Evolutionary conservation across 2,329 filamentous ascomycete species (phyloP).

Genomic region (Calonectria hawksworthii): DNA sequence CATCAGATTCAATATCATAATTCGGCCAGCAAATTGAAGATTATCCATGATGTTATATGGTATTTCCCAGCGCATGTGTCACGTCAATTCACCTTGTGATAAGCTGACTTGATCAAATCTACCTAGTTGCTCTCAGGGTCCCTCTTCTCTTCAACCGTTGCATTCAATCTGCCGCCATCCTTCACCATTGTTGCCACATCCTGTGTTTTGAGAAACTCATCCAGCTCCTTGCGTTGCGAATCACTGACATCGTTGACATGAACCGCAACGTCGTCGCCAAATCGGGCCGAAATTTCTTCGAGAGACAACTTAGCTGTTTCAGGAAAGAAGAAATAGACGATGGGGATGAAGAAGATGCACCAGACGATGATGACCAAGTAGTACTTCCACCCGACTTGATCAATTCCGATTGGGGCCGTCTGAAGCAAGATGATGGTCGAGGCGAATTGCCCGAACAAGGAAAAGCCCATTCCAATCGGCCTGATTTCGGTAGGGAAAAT

Average conservation of each 20-base stretch:
- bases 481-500: conserved; percentile 63
- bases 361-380: conserved; percentile 62
- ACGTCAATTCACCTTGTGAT: neutral
- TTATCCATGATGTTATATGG: neutral
- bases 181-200: conserved; percentile 31
- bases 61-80: neutral
- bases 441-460: conserved; percentile 64
- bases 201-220: conserved; percentile 38
- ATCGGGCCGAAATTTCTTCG: conserved; percentile 53
- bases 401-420: conserved; percentile 54
- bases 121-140: neutral
- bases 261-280: conserved; percentile 65
- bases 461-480: conserved; percentile 66
- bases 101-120: no score
- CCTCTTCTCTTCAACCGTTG: conserved; percentile 1
- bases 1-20: neutral
- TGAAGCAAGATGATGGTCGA: conserved; percentile 63
- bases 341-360: conserved; percentile 50
- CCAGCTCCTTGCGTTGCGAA: conserved; percentile 38
- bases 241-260: conserved; percentile 59
- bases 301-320: conserved; percentile 53
- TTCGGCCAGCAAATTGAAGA: neutral
- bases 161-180: neutral
- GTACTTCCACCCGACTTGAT: conserved; percentile 63
- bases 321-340: conserved; percentile 50